Evolutionary conservation across 208 protist genomes (phyloP).

Genomic region (Leishmania tarentolae): DNA sequence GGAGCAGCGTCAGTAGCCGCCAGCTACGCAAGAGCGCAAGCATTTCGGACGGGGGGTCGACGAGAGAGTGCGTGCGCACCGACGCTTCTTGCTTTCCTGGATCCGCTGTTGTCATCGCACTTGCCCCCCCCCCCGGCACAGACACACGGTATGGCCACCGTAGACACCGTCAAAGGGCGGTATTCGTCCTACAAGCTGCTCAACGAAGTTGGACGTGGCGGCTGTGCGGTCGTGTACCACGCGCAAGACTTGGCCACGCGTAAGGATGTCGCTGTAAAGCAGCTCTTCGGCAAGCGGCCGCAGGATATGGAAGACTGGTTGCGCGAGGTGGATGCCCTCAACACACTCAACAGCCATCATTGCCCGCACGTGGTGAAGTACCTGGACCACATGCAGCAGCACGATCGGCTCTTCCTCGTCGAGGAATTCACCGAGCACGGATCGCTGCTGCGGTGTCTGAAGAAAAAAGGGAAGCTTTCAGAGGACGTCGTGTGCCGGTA

Average conservation of each 20-base stretch:
- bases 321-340: slow-evolving; percentile 70
- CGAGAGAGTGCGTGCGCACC: background rate
- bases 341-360: slow-evolving; percentile 43
- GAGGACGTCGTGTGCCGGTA: slow-evolving; percentile 15
- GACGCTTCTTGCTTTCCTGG: background rate
- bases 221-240: slow-evolving; percentile 72
- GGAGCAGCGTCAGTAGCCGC: background rate
- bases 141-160: slow-evolving; percentile 17
- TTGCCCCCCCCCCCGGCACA: background rate
- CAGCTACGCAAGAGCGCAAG: background rate
- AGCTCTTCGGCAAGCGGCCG: slow-evolving; percentile 42
- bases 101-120: background rate
- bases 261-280: slow-evolving; percentile 71
- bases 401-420: slow-evolving; percentile 65
- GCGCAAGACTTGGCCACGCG: slow-evolving; percentile 57
- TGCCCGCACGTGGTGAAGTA: slow-evolving; percentile 71
- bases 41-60: background rate
- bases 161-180: slow-evolving; percentile 66
- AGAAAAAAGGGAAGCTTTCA: slow-evolving; percentile 11
- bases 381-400: slow-evolving; percentile 77
- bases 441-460: slow-evolving; percentile 56
- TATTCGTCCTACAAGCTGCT: slow-evolving; percentile 82
- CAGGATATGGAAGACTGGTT: slow-evolving; percentile 56
- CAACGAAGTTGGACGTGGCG: slow-evolving; percentile 74
- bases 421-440: slow-evolving; percentile 75